Evolutionary conservation across 1,284 basidiomycete species (phyloP), one percentile per base, ranked within the genome.

Genomic region (Moniliella sp.): DNA sequence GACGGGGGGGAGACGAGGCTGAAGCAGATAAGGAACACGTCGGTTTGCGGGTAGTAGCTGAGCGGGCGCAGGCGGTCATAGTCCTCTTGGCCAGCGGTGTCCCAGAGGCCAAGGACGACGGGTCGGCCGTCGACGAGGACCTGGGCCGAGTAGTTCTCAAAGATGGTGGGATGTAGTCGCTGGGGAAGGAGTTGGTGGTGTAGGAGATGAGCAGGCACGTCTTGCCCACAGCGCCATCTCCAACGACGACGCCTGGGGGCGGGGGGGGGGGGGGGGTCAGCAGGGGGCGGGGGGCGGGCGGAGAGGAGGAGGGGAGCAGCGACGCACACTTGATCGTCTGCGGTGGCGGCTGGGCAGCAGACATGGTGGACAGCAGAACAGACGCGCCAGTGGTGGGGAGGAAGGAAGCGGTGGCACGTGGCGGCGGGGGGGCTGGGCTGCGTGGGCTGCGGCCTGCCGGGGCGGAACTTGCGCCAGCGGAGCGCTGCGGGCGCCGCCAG

Each of bases 131-230:
- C 83, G 48, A 76, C 78, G 26, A 75, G 69, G 31, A 91, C 76
- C 49, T 78, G 74, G 7, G 86, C 88, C 36, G 93, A 79, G 54
- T 61, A 61, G 70, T 86, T 93, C 64, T 97, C 88, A 61, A 97
- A 97, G 5, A 97, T 86, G 13, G 86, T 97, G 88, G 86, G 42
- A 94, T 78, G 64, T 94, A 94, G 36, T 81, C 84, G 73, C 91
- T 84, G 31, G 91, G 88, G 63, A 97, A 99, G 29, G 84, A 74
- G 59, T 91, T 88, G 67, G 93, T 81, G 8, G 86, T 83, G 61
- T 94, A 97, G 29, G 86, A 81, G 30, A 58, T 56, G 15, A 58
- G 33, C 17, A 58, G 39, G 33, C 70, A 86, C 28, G 83, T 88
- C 69, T 86, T 82, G 48, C 71, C 71, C 45, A 67, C 69, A 65